Evolutionary conservation across 208 protist species (phyloP).

Genomic region (Kentomonas sorsogonicus): DNA sequence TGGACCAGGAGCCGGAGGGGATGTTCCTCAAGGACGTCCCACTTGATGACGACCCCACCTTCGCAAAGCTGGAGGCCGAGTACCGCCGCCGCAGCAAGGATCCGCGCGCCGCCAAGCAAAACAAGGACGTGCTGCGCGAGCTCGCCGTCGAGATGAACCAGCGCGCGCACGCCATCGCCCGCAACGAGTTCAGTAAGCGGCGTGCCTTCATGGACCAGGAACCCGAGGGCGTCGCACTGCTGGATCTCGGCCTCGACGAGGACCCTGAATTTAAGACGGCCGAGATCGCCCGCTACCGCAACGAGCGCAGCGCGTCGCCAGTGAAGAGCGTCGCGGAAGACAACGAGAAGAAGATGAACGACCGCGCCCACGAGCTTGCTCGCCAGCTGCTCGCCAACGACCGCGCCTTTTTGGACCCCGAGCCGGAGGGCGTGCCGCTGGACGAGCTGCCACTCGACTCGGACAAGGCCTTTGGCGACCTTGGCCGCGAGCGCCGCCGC

Average conservation of each 20-base stretch:
- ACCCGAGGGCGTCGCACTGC: conserved; percentile 62
- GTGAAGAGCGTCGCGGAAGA: conserved; percentile 19
- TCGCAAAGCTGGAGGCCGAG: conserved; percentile 69
- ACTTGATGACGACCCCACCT: conserved; percentile 67
- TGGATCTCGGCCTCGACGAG: conserved; percentile 63
- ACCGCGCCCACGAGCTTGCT: conserved; percentile 49
- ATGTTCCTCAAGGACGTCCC: conserved; percentile 75
- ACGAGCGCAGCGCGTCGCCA: conserved; percentile 18
- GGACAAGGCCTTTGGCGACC: conserved; percentile 55
- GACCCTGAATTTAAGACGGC: conserved; percentile 74
- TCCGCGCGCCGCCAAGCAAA: conserved; percentile 41
- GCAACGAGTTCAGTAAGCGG: conserved; percentile 50
- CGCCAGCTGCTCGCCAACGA: conserved; percentile 51
- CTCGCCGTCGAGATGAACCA: conserved; percentile 66
- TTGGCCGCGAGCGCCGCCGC: conserved; percentile 54
- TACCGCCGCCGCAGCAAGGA: conserved; percentile 54
- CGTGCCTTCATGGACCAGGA: conserved; percentile 73
- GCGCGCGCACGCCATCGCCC: conserved; percentile 61
- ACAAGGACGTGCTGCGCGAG: conserved; percentile 59
- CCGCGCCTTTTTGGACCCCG: conserved; percentile 65
- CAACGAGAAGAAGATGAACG: conserved; percentile 42
- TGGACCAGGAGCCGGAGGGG: conserved; percentile 76
- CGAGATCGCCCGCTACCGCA: conserved; percentile 63
- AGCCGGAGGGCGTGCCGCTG: conserved; percentile 78
- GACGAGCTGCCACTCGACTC: conserved; percentile 55